Evolutionary conservation across 345 rosid species (phyloP).

Genomic region (Salix caprea): DNA sequence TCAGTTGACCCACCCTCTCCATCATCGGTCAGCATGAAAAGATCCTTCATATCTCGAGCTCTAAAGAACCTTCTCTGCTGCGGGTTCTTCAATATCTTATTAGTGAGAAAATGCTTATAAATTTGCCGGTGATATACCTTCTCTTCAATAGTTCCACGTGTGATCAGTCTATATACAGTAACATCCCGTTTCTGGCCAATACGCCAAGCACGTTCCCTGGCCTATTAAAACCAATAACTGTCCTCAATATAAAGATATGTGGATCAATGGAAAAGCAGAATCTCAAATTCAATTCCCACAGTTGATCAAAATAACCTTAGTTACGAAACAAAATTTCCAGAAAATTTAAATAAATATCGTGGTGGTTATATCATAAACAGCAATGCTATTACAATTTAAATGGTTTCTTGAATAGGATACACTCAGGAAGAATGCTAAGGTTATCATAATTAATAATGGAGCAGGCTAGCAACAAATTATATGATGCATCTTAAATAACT

Average conservation of each 20-base stretch:
- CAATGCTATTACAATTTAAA: neutral
- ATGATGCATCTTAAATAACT: constrained; percentile 3
- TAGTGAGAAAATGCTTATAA: constrained; percentile 93
- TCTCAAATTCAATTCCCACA: neutral
- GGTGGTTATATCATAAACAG: neutral
- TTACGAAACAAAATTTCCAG: neutral
- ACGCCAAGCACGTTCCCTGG: constrained; percentile 99
- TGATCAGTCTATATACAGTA: constrained; percentile 85
- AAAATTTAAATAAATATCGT: neutral
- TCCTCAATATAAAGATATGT: constrained; percentile 2
- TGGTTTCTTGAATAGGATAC: neutral
- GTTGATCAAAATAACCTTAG: neutral
- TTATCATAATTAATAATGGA: neutral
- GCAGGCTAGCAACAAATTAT: neutral
- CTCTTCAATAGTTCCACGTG: constrained; percentile 93
- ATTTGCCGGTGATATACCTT: constrained; percentile 95
- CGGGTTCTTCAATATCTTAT: constrained; percentile 91
- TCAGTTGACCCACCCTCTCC: constrained; percentile 65
- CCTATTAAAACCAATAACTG: constrained; percentile 43
- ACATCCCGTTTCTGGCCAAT: constrained; percentile 94
- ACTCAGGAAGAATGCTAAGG: neutral
- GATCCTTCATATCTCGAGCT: constrained; percentile 98
- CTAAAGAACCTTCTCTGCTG: constrained; percentile 88
- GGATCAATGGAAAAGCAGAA: neutral
- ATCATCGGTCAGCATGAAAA: constrained; percentile 69